These are phyloP conservation scores for Tilletiaria anomala DNA, from an alignment of 1,284 basidiomycete species.

Conservation along the genomic window DNA sequence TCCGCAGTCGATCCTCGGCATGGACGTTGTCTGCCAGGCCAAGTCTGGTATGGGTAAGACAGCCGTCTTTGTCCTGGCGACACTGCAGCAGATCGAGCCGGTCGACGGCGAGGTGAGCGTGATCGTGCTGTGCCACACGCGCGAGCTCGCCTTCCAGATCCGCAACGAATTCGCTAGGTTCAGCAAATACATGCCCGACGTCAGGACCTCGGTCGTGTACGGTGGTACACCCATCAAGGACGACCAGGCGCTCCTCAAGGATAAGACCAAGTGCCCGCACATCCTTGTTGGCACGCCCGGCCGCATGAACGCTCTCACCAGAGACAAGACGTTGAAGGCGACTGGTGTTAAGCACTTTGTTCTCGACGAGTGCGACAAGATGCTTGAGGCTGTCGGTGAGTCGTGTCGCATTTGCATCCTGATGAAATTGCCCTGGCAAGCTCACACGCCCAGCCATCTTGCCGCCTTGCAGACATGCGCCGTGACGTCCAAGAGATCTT, in stretches of 20 bases:
- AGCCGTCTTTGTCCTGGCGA: conserved; percentile 95
- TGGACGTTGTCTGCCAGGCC: conserved; percentile 98
- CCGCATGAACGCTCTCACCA: conserved; percentile 37
- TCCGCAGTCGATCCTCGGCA: conserved; percentile 95
- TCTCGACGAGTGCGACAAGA: conserved; percentile 99
- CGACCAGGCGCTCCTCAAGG: conserved; percentile 82
- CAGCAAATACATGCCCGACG: conserved; percentile 99
- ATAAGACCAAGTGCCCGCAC: conserved; percentile 96
- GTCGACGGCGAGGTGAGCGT: conserved; percentile 96
- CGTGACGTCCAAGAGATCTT: conserved; percentile 99
- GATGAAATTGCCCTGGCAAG: no score
- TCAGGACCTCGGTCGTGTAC: conserved; percentile 93
- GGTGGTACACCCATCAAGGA: conserved; percentile 89
- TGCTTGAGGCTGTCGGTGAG: conserved; percentile 99
- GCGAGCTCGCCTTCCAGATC: conserved; percentile 98
- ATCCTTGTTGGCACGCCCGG: conserved; percentile 97
- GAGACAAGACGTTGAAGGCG: conserved; percentile 36
- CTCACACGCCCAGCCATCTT: no score
- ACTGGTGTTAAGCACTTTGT: conserved; percentile 63
- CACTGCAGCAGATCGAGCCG: conserved; percentile 94
- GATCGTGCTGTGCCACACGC: conserved; percentile 94
- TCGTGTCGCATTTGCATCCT: no score
- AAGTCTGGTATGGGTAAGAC: conserved; percentile 99
- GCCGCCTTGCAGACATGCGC: no score
- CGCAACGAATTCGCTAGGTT: conserved; percentile 99